Evolutionary conservation across 1,139 yeast species (phyloP).

Genomic region (Yamadazyma songkhlaensis): DNA sequence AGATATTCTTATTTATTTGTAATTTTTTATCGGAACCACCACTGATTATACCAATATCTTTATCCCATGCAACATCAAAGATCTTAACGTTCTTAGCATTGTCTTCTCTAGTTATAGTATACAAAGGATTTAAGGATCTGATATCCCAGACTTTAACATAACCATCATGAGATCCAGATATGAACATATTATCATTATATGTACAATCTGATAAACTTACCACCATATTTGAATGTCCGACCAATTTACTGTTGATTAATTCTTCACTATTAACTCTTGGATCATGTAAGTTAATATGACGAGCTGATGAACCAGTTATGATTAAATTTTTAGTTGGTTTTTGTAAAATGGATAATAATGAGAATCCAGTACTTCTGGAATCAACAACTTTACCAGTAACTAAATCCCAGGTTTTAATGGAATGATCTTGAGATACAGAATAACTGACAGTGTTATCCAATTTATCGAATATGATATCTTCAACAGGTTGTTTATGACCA

Average conservation of each 20-base stretch:
- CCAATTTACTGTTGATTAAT: constrained; percentile 53
- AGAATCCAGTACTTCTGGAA: constrained; percentile 84
- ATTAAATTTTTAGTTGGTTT: constrained; percentile 65
- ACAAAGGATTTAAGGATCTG: constrained; percentile 80
- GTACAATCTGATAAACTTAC: constrained; percentile 75
- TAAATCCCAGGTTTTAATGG: constrained; percentile 94
- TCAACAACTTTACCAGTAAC: constrained; percentile 81
- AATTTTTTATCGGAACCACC: constrained; percentile 94
- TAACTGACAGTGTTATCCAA: constrained; percentile 79
- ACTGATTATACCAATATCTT: constrained; percentile 76
- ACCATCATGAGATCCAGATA: constrained; percentile 93
- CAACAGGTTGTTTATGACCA: constrained; percentile 85
- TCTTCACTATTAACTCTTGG: constrained; percentile 58
- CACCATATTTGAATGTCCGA: constrained; percentile 92
- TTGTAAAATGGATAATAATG: constrained; percentile 72
- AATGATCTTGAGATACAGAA: constrained; percentile 94
- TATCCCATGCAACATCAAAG: constrained; percentile 85
- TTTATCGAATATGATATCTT: constrained; percentile 72
- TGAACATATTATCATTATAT: constrained; percentile 72
- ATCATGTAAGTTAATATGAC: constrained; percentile 91
- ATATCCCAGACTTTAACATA: constrained; percentile 95
- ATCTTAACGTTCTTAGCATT: constrained; percentile 55
- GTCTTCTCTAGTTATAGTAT: constrained; percentile 75
- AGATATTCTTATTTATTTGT: constrained; percentile 63
- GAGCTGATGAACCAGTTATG: constrained; percentile 93